Evolutionary conservation across 2,329 filamentous ascomycete genomes (phyloP), one percentile per base, ranked within the genome.

Genomic region (Cercospora janseana): DNA sequence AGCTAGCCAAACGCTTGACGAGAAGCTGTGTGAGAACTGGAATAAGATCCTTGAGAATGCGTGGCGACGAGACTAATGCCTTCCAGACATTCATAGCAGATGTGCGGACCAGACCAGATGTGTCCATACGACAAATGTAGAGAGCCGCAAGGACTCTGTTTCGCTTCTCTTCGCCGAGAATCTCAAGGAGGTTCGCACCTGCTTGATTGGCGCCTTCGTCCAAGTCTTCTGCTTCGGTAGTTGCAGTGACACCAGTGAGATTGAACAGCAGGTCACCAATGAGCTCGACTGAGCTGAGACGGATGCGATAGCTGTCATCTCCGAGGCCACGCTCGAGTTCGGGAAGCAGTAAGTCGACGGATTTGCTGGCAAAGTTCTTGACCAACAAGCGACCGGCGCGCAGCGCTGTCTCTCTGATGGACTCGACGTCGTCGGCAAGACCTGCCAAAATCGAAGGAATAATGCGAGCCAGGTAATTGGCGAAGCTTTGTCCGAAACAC

Each of bases 401-500:
- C 41, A 98, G 80, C 26, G 94, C 88, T n/a, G 91, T 97, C 63
- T 98, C 93, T 51, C 93, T 86, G 63, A 98, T 98, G 1, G 91
- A 91, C 68, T 98, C 93, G 46, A 97, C 78, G 63, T 98, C 93
- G 68, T 98, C 93, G 26, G 93, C 94, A 68, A 98, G 79, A 63
- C 94, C 94, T 58, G 89, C 84, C 57, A 98, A 78, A 63, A 98
- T 97, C 15, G 93, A 87, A 13, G 93, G 94, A 62, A 98, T 95
- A 63, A 98, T 95, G 67, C 85, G 90, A 72, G 85, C 88, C 54
- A 98, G 85, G 66, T 98, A 98, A 66, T 89, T 90, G 61, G 93
- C 87, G 66, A 98, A 98, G 70, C 91, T 95, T 78, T 98, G 98
- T 64, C 93, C 93, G 64, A 98, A 98, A 73, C 93, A 98, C 46